Conservation (phyloP, 495 filamentous ascomycete species). For the Amphirosellinia nigrospora region DNA sequence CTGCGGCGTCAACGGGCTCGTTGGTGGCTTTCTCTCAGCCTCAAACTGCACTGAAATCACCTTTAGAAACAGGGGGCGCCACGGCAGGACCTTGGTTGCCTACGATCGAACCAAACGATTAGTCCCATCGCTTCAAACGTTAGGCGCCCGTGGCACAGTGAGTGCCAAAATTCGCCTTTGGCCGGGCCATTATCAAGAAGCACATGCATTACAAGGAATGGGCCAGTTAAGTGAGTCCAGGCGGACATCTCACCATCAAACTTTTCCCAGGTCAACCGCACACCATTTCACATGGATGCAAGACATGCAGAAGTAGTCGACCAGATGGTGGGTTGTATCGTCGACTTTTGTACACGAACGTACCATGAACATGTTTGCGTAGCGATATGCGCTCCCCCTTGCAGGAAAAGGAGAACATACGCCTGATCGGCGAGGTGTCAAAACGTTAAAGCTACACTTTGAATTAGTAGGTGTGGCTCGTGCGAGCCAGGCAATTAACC, state of each 20-base stretch:
- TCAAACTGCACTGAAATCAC: neutral
- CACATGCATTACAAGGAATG: neutral
- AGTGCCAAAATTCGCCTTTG: neutral
- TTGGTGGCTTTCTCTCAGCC: neutral
- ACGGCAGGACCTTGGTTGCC: neutral
- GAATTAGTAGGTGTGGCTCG: neutral
- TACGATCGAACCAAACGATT: neutral
- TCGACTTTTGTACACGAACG: neutral
- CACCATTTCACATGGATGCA: constrained; percentile 18
- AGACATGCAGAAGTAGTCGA: constrained; percentile 16
- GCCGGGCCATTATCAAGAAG: neutral
- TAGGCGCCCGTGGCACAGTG: neutral
- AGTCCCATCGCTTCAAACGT: neutral
- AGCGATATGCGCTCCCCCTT: constrained; percentile 9
- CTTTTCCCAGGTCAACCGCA: neutral
- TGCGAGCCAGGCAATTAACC: neutral
- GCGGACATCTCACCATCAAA: neutral
- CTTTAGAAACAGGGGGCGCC: neutral
- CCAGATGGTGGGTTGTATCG: neutral
- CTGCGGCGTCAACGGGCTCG: constrained; percentile 4
- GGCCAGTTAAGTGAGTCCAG: neutral
- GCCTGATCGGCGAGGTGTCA: constrained; percentile 16
- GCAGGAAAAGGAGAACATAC: constrained; percentile 6
- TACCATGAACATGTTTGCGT: neutral
- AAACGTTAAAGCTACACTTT: constrained; percentile 10